Evolutionary conservation across 1,139 yeast species (phyloP).

Genomic region (Taphrina betulina): DNA sequence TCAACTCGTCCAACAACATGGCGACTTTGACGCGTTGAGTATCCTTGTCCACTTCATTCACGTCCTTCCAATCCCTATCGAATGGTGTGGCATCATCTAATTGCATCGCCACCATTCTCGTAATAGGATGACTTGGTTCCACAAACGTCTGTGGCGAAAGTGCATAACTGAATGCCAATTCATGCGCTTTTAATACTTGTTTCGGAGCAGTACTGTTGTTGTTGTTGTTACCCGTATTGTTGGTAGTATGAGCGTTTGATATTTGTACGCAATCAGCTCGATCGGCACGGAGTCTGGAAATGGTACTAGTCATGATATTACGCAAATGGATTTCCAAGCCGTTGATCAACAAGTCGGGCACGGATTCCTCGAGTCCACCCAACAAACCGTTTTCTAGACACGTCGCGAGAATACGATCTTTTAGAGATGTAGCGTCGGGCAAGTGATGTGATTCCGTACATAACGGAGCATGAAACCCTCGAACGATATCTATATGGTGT

Average conservation of each 20-base stretch:
- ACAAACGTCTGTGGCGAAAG: slow-evolving; percentile 26
- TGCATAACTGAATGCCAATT: slow-evolving; percentile 12
- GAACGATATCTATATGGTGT: slow-evolving; percentile 65
- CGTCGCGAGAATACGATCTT: slow-evolving; percentile 71
- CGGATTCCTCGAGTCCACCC: slow-evolving; percentile 70
- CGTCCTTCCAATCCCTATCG: slow-evolving; percentile 8
- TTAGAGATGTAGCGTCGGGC: slow-evolving; percentile 74
- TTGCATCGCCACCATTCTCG: slow-evolving; percentile 23
- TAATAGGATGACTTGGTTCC: slow-evolving; percentile 19
- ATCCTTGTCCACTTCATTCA: background rate
- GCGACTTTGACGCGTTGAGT: slow-evolving; percentile 14
- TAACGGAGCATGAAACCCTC: slow-evolving; percentile 82
- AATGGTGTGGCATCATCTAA: too few relatives aligned
- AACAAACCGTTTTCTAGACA: slow-evolving; percentile 91
- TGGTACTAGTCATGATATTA: slow-evolving; percentile 23
- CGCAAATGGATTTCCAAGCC: slow-evolving; percentile 28
- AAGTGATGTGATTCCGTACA: slow-evolving; percentile 75
- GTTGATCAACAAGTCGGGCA: slow-evolving; percentile 53
- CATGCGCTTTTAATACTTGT: slow-evolving; percentile 16
- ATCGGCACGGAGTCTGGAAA: slow-evolving; percentile 10
- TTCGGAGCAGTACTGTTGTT: background rate
- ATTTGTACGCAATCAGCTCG: slow-evolving; percentile 11
- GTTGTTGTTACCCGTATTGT: background rate
- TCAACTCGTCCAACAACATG: slow-evolving; percentile 13
- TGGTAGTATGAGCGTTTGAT: background rate